Evolutionary conservation across 257 asterid species (phyloP), one percentile per base, ranked within the genome.

Genomic region (Ilex aquifolium): DNA sequence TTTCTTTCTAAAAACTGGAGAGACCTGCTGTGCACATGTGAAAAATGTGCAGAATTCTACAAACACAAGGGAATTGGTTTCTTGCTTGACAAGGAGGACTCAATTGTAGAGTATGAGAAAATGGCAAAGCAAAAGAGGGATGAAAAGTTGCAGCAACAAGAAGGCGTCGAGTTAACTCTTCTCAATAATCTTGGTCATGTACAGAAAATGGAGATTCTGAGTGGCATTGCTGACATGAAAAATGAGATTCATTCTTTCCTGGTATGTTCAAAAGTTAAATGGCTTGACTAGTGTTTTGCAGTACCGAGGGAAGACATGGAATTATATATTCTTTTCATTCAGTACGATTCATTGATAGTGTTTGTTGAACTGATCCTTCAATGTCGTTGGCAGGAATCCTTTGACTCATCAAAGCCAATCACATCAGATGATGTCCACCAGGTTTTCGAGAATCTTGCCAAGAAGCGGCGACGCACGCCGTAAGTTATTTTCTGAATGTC

Each of bases 141-240:
- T 56, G 97, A 90, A 67, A 83, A 90, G 75, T 71, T 80, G 73
- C 81, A 85, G 84, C 77, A 77, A 62, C 86, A 82, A 63, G 88
- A 85, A 85, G 95, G 89, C 31, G 70, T 63, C 53, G 90, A 90
- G 57, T 53, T 68, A 74, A 79, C 71, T 72, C 80, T 90, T 65
- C 91, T 93, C 65, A 76, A 83, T 70, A 81, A 84, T 57, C 79
- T 93, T 4, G 94, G 86, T 40, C 99, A 93, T 61, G 87, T 90
- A 2, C 95, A 73, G 84, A 87, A 84, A 78, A 85, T 93, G 75
- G 99, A 90, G 69, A 65, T 93, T 57, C 69, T 85, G 13, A 84
- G 87, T 60, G 97, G 95, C 59, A 77, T 93, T 27, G 88, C 88
- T 32, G 96, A 90, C 78, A 84, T 90, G 95, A 90, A 93, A 84